Evolutionary conservation across 1,139 yeast species (phyloP).

Genomic region (Saccharomyces hybrid): DNA sequence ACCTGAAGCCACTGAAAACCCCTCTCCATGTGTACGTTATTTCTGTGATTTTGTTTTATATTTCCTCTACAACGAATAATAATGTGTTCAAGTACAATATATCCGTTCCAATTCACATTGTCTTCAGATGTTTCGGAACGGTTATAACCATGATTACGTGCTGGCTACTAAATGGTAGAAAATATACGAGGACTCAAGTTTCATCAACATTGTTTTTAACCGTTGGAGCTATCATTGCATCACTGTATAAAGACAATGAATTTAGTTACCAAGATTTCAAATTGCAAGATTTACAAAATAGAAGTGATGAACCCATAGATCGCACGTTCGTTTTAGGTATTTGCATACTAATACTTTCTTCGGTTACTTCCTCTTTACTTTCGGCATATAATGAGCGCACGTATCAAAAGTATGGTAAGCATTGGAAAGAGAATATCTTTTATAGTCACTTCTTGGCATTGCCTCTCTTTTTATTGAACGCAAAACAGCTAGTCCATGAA

Average conservation of each 20-base stretch:
- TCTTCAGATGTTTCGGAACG: constrained; percentile 59
- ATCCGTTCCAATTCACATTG: constrained; percentile 61
- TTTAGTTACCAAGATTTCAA: constrained; percentile 5
- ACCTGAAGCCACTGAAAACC: constrained; percentile 34
- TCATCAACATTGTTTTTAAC: constrained; percentile 46
- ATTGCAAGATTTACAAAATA: neutral
- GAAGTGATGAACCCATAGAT: neutral
- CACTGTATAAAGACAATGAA: constrained; percentile 28
- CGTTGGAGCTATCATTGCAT: constrained; percentile 48
- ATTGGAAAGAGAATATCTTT: constrained; percentile 60
- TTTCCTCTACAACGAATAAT: constrained; percentile 50
- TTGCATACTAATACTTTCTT: constrained; percentile 38
- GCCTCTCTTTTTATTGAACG: constrained; percentile 43
- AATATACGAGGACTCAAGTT: constrained; percentile 41
- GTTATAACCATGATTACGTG: constrained; percentile 57
- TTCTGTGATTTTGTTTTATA: constrained; percentile 45
- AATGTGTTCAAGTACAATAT: constrained; percentile 50
- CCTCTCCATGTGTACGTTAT: constrained; percentile 44
- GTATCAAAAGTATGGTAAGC: constrained; percentile 43
- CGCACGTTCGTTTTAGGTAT: constrained; percentile 38
- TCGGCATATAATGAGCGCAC: constrained; percentile 51
- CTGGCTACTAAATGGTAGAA: constrained; percentile 37
- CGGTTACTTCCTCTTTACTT: constrained; percentile 45
- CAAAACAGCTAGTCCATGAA: constrained; percentile 19
- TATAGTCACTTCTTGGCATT: constrained; percentile 52